phyloP scores from a whole-genome alignment of 2,329 filamentous ascomycete species.

The Alternaria tenuissima region DNA sequence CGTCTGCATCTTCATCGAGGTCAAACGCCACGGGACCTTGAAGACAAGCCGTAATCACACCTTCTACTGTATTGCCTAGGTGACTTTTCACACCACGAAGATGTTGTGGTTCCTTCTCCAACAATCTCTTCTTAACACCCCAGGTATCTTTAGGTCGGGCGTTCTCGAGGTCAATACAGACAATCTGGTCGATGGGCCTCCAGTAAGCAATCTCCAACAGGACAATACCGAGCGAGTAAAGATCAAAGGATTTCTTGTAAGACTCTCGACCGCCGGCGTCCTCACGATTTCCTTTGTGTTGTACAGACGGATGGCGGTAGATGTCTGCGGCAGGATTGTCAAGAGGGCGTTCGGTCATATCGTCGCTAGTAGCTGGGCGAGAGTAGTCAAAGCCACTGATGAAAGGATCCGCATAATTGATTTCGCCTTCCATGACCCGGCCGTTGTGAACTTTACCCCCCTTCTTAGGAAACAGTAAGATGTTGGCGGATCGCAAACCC shows the following conservation, averaged over 20 bases:
- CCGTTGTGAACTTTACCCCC: slow-evolving; percentile 10
- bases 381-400: slow-evolving; percentile 65
- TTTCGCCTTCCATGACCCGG: slow-evolving; percentile 13
- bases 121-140: slow-evolving; percentile 45
- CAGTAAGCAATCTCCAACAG: slow-evolving; percentile 65
- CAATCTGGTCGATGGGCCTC: slow-evolving; percentile 56
- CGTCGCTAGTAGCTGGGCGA: slow-evolving; percentile 59
- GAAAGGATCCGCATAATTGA: slow-evolving; percentile 55
- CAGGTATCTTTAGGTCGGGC: slow-evolving; percentile 52
- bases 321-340: slow-evolving; percentile 58
- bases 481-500: slow-evolving; percentile 63
- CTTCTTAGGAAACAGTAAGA: slow-evolving; percentile 59
- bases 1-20: slow-evolving; percentile 36
- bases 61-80: slow-evolving; percentile 36
- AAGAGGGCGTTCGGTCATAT: slow-evolving; percentile 60
- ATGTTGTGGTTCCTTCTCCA: slow-evolving; percentile 28
- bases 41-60: slow-evolving; percentile 42
- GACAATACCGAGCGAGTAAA: slow-evolving; percentile 63
- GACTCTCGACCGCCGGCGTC: slow-evolving; percentile 17
- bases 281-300: slow-evolving; percentile 48
- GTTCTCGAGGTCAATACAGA: slow-evolving; percentile 49
- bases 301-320: slow-evolving; percentile 60
- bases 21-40: slow-evolving; percentile 42
- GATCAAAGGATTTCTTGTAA: slow-evolving; percentile 61
- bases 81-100: slow-evolving; percentile 36